Evolutionary conservation across 2,329 filamentous ascomycete genomes (phyloP), one percentile per base, ranked within the genome.

Genomic region (Cercospora nicotianae): DNA sequence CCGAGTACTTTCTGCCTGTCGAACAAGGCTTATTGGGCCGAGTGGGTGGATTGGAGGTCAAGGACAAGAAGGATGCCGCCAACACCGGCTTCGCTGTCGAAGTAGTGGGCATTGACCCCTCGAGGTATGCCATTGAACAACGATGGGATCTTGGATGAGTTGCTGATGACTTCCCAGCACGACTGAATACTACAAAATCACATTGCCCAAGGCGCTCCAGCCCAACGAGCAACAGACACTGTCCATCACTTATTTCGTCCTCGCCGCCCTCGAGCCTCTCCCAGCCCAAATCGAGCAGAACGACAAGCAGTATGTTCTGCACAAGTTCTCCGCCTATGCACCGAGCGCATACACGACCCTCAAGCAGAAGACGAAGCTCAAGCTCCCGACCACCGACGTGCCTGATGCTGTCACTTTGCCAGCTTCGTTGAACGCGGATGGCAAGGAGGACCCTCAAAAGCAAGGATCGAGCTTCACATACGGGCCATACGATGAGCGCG

Each of bases 361-460:
- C 75, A 97, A 97, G 83, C 95, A 99, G 80, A 97, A 97, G 87
- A 98, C 95, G 45, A 97, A 98, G 81, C 82, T 99, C 81, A 97
- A 97, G 84, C 89, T 96, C 74, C 87, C 91, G 59, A 90, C 88
- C 64, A 83, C 86, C 71, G 90, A 92, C 74, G 86, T 97, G 30
- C 91, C 93, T 66, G 93, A 97, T 77, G 97, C 93, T 64, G 89
- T 87, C 71, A 72, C 70, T 20, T 86, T 96, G 18, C 84, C 86
- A 20, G 81, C 83, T 10, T 79, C 85, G 58, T 77, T 82, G 64
- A 88, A 87, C 73, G 87, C 86, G 61, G 87, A 84, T 60, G 82
- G 86, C 53, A 89, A 87, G 70, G 84, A 87, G 64, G 87, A 91
- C 73, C 93, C 94, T 1, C 86, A 92, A 79, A 94, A 92, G 83